Percentiles rank a stretch among this genome's conserved stretches.
These are phyloP conservation scores for Penicillium sp. DNA, from an alignment of 2,329 filamentous ascomycete species.

Conservation along the genomic window DNA sequence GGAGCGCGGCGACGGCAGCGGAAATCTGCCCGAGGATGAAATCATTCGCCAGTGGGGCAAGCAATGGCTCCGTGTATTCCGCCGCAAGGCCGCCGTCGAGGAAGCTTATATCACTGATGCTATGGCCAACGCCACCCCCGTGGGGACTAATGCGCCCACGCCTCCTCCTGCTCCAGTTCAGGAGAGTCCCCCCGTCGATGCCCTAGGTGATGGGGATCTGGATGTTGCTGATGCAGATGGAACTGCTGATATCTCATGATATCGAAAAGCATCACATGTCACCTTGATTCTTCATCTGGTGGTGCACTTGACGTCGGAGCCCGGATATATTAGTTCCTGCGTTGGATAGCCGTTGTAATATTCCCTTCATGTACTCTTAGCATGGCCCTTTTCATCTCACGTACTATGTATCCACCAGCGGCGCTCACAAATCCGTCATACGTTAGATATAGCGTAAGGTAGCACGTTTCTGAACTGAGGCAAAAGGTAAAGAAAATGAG, in stretches of 20 bases:
- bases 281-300: neutral
- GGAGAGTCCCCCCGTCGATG: constrained; percentile 18
- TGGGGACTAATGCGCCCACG: constrained; percentile 43
- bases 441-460: neutral
- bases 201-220: constrained; percentile 35
- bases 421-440: neutral
- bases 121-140: constrained; percentile 53
- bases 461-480: too few species aligned
- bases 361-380: neutral
- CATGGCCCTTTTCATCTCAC: neutral
- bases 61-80: constrained; percentile 85
- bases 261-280: neutral
- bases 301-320: too few species aligned
- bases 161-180: constrained; percentile 21
- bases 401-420: constrained; percentile 13
- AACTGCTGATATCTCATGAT: constrained; percentile 18
- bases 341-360: neutral
- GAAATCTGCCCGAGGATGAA: constrained; percentile 59
- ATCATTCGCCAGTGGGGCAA: constrained; percentile 79
- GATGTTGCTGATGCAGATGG: constrained; percentile 36
- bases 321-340: neutral
- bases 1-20: constrained; percentile 64
- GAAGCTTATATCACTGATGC: constrained; percentile 70
- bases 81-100: constrained; percentile 81
- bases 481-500: neutral